These are phyloP conservation scores for Porodaedalea pini DNA, from an alignment of 1,284 basidiomycete species.

Conservation along the genomic window DNA sequence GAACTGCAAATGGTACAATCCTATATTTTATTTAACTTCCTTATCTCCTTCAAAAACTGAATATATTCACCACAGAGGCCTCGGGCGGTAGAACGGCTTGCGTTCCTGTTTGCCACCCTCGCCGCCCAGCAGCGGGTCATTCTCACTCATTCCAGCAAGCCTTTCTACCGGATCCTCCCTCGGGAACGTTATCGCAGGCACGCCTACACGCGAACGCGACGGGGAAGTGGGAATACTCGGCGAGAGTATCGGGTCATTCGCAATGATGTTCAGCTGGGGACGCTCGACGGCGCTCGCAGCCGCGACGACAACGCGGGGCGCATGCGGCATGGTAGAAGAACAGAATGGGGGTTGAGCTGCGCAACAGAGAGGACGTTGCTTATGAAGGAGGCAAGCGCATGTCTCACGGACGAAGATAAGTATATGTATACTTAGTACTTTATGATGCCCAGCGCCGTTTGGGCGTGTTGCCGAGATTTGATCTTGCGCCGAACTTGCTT, in stretches of 20 bases:
- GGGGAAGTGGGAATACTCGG: slow-evolving; percentile 16
- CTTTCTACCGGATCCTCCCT: neutral
- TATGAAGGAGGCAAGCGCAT: neutral
- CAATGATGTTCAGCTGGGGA: neutral
- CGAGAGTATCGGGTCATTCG: slow-evolving; percentile 17
- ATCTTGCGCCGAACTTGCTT: neutral
- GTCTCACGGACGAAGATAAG: neutral
- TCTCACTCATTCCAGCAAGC: slow-evolving; percentile 23
- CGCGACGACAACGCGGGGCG: neutral
- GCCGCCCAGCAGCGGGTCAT: slow-evolving; percentile 31
- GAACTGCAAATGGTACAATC: slow-evolving; percentile 71
- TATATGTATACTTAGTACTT: neutral
- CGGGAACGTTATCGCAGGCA: neutral
- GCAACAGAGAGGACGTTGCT: neutral
- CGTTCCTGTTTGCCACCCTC: slow-evolving; percentile 9
- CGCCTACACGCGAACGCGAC: slow-evolving; percentile 11
- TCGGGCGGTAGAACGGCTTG: slow-evolving; percentile 62
- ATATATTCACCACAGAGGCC: slow-evolving; percentile 53
- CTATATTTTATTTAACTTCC: slow-evolving; percentile 35
- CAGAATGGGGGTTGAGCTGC: neutral
- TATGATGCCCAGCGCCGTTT: slow-evolving; percentile 4
- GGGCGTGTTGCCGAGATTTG: slow-evolving; percentile 4
- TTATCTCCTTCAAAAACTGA: slow-evolving; percentile 15
- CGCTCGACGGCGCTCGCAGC: neutral
- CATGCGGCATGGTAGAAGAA: slow-evolving; percentile 6